Percentiles rank a stretch among this genome's conserved stretches.
These are phyloP conservation scores for Colletotrichum sp. DNA, from an alignment of 2,329 filamentous ascomycete genomes.

Conservation along the genomic window DNA sequence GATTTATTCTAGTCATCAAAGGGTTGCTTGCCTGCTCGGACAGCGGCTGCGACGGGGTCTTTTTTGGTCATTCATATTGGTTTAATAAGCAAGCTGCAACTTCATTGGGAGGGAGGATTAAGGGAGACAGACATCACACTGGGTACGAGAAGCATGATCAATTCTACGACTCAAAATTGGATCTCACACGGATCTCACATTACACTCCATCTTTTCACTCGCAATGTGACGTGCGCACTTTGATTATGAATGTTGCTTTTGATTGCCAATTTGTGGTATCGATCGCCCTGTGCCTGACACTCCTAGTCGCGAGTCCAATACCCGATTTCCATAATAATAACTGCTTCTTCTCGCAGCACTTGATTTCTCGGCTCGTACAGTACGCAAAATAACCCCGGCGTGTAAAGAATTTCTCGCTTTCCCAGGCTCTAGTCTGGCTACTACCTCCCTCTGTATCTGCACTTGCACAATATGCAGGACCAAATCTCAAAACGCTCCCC, in stretches of 20 bases:
- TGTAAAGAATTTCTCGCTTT: neutral
- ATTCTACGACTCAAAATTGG: neutral
- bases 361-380: neutral
- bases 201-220: neutral
- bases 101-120: neutral
- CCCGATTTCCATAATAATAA: neutral
- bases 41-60: neutral
- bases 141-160: neutral
- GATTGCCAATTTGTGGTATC: slow-evolving; percentile 18
- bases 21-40: neutral
- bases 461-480: neutral
- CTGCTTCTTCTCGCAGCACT: neutral
- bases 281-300: slow-evolving; percentile 12
- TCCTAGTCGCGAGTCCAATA: neutral
- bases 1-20: neutral
- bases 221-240: neutral
- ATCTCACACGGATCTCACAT: neutral
- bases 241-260: slow-evolving; percentile 1
- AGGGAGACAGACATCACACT: neutral
- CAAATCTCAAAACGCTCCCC: neutral
- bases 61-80: neutral
- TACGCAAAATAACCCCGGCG: neutral
- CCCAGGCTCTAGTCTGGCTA: neutral
- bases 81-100: slow-evolving; percentile 1
- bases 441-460: neutral